Evolutionary conservation across 1,284 basidiomycete genomes (phyloP).

Genomic region (Naganishia sp.): DNA sequence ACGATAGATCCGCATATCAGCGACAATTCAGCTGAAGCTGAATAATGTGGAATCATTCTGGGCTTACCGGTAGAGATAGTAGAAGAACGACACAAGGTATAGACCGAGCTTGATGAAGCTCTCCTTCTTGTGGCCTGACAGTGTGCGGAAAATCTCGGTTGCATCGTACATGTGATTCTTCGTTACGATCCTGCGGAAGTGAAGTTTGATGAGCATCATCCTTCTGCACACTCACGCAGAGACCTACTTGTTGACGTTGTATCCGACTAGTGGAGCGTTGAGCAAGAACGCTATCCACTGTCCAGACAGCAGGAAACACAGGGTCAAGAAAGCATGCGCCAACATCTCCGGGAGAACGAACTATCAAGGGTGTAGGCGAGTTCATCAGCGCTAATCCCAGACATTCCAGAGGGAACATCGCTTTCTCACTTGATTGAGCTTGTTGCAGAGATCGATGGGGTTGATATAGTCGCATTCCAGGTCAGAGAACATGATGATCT

Average conservation of each 20-base stretch:
- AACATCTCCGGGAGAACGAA: constrained; percentile 97
- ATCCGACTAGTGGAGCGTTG: constrained; percentile 86
- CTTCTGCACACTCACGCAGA: background rate
- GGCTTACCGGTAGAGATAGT: constrained; percentile 87
- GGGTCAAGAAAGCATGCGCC: constrained; percentile 85
- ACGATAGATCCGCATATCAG: constrained; percentile 76
- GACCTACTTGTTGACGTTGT: constrained; percentile 90
- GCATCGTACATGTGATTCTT: constrained; percentile 99
- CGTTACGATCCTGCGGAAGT: constrained; percentile 71
- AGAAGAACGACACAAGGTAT: constrained; percentile 93
- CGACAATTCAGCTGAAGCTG: no score
- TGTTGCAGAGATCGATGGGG: constrained; percentile 99
- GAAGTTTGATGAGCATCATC: background rate
- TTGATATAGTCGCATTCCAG: constrained; percentile 99
- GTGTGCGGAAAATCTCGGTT: constrained; percentile 96
- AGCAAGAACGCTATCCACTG: constrained; percentile 95
- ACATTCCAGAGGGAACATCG: constrained; percentile 19
- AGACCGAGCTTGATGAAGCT: constrained; percentile 95
- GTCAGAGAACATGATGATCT: constrained; percentile 99
- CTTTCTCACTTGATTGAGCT: constrained; percentile 84
- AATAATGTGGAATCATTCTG: background rate
- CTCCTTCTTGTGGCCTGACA: constrained; percentile 94
- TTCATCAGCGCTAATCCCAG: no score
- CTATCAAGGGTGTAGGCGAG: constrained; percentile 55
- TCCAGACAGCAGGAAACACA: constrained; percentile 86